These are phyloP conservation scores for Ormosia emarginata DNA, from an alignment of 306 rosid species.

Conservation along the genomic window DNA sequence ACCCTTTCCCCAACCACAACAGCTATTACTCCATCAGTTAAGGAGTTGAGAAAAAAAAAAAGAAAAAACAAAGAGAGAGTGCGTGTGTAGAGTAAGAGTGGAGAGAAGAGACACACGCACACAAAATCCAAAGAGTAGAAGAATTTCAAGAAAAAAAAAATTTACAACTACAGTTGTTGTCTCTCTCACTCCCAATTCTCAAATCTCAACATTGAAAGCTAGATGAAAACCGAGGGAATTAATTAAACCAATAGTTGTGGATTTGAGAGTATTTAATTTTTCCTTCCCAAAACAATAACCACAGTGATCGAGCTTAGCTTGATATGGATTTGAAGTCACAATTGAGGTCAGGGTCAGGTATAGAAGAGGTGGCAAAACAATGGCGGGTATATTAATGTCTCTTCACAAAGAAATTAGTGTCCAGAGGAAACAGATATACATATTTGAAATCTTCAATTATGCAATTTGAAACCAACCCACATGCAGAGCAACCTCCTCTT, in stretches of 20 bases:
- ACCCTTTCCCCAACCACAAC: conserved; percentile 23
- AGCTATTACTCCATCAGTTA: neutral
- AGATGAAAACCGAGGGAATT: neutral
- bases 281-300: neutral
- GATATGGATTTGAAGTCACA: conserved; percentile 77
- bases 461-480: neutral
- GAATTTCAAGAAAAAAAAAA: neutral
- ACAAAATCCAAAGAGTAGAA: neutral
- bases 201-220: conserved; percentile 3
- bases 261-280: neutral
- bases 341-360: conserved; percentile 39
- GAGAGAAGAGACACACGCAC: neutral
- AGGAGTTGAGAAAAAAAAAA: neutral
- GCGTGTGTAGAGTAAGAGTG: neutral
- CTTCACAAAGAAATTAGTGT: neutral
- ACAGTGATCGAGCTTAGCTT: conserved; percentile 29
- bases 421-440: neutral
- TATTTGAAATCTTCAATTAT: neutral
- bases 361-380: conserved; percentile 25
- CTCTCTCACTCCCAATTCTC: neutral
- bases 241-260: conserved; percentile 11
- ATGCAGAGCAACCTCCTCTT: neutral
- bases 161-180: neutral
- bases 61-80: neutral
- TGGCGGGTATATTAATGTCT: conserved; percentile 97